Evolutionary conservation across 371 early-diverging fungal genomes (phyloP).

Genomic region (Smittium culicis): DNA sequence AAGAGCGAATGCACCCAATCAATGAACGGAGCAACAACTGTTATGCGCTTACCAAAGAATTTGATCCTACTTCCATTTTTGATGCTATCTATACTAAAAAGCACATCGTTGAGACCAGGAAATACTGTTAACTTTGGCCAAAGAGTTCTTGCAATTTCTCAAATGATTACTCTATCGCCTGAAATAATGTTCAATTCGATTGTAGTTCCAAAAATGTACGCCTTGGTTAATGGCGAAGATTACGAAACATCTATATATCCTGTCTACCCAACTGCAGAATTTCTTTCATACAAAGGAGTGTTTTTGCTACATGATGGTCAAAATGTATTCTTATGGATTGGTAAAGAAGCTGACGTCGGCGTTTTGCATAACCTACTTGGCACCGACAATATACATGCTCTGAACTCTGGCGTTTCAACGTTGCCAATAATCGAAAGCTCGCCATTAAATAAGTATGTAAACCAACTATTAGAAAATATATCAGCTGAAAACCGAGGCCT

Average conservation of each 20-base stretch:
- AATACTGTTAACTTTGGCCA: constrained; percentile 55
- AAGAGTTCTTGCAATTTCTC: constrained; percentile 55
- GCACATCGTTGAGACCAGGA: constrained; percentile 27
- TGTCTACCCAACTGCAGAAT: constrained; percentile 64
- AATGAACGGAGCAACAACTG: constrained; percentile 58
- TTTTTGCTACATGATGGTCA: constrained; percentile 72
- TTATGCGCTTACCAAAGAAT: constrained; percentile 69
- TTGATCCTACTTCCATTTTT: constrained; percentile 72
- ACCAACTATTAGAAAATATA: constrained; percentile 22
- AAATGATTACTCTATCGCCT: constrained; percentile 58
- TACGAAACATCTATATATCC: neutral
- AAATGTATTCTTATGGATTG: constrained; percentile 81
- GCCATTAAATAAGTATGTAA: constrained; percentile 25
- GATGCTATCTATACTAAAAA: constrained; percentile 65
- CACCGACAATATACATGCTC: constrained; percentile 16
- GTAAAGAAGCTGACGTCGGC: constrained; percentile 59
- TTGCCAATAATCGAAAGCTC: constrained; percentile 20
- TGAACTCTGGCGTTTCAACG: constrained; percentile 25
- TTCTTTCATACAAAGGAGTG: constrained; percentile 65
- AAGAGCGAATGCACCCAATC: constrained; percentile 57
- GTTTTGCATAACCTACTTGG: constrained; percentile 38
- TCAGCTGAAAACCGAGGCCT: constrained; percentile 18
- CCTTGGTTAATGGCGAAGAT: constrained; percentile 51
- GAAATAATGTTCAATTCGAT: constrained; percentile 54
- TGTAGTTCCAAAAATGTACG: constrained; percentile 64